phyloP scores from a whole-genome alignment of 164 flowering plant genomes.

The Vitis amurensis region DNA sequence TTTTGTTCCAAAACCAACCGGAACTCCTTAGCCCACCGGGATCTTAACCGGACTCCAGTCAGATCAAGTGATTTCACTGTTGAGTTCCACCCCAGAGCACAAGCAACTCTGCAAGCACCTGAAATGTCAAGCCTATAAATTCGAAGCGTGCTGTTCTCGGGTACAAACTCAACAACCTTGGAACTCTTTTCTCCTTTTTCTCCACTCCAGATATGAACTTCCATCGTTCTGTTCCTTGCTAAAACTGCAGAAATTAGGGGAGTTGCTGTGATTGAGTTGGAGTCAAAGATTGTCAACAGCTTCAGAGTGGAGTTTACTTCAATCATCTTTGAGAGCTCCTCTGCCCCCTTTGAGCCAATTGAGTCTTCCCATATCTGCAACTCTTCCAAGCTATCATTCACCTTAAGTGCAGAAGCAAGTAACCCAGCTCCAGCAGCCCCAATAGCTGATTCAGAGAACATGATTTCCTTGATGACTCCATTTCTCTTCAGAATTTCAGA shows the following conservation, averaged over 20 bases:
- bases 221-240: slow-evolving; percentile 73
- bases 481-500: slow-evolving; percentile 60
- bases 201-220: slow-evolving; percentile 87
- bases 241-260: slow-evolving; percentile 87
- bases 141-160: slow-evolving; percentile 62
- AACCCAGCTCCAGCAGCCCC: slow-evolving; percentile 63
- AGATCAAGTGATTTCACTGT: slow-evolving; percentile 79
- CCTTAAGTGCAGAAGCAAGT: slow-evolving; percentile 67
- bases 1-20: slow-evolving; percentile 82
- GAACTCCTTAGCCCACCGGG: slow-evolving; percentile 89
- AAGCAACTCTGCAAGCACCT: slow-evolving; percentile 74
- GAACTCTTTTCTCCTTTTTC: slow-evolving; percentile 47
- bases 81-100: slow-evolving; percentile 73
- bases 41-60: slow-evolving; percentile 76
- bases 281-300: slow-evolving; percentile 72
- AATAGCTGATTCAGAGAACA: slow-evolving; percentile 65
- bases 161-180: slow-evolving; percentile 84
- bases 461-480: slow-evolving; percentile 53
- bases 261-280: slow-evolving; percentile 56
- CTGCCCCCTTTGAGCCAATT: slow-evolving; percentile 83
- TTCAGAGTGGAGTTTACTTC: slow-evolving; percentile 77
- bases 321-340: slow-evolving; percentile 90
- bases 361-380: slow-evolving; percentile 97
- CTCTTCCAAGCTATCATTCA: slow-evolving; percentile 74
- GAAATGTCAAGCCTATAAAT: slow-evolving; percentile 61